phyloP scores from a whole-genome alignment of 352 stramenopile genomes.

The Phytophthora pini region DNA sequence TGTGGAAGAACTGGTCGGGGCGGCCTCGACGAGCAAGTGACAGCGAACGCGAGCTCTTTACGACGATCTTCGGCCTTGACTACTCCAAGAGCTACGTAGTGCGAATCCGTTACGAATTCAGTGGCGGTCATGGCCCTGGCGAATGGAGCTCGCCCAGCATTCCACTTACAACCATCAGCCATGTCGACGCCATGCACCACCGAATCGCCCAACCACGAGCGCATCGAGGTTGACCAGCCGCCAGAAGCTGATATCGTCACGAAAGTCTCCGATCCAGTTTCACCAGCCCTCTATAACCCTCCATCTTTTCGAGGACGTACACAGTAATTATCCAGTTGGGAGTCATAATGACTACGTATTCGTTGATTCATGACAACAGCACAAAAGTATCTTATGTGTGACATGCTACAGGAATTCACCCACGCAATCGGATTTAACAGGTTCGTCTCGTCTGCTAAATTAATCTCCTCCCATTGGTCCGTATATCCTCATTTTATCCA shows the following conservation, averaged over 20 bases:
- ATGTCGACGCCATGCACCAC: constrained; percentile 36
- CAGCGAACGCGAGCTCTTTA: constrained; percentile 63
- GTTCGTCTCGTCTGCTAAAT: constrained; percentile 12
- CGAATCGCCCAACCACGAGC: constrained; percentile 29
- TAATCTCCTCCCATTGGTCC: constrained; percentile 9
- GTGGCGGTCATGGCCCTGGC: constrained; percentile 40
- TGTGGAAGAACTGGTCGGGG: constrained; percentile 82
- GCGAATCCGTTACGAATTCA: constrained; percentile 75
- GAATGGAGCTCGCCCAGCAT: constrained; percentile 72
- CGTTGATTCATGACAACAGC: background rate
- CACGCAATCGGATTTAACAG: constrained; percentile 8
- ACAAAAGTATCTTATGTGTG: constrained; percentile 11
- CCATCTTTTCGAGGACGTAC: no score
- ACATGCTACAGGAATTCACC: constrained; percentile 17
- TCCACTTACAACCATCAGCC: constrained; percentile 50
- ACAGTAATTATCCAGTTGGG: background rate
- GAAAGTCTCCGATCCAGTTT: constrained; percentile 1
- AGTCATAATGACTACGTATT: constrained; percentile 9
- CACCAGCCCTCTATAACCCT: no score
- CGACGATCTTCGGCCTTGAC: constrained; percentile 74
- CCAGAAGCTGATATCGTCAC: constrained; percentile 1
- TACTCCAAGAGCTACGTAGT: constrained; percentile 80
- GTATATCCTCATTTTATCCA: constrained; percentile 23
- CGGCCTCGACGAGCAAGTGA: constrained; percentile 50
- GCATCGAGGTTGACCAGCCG: constrained; percentile 17